phyloP scores from a whole-genome alignment of 1,284 basidiomycete genomes.

The Irpex lacteus region DNA sequence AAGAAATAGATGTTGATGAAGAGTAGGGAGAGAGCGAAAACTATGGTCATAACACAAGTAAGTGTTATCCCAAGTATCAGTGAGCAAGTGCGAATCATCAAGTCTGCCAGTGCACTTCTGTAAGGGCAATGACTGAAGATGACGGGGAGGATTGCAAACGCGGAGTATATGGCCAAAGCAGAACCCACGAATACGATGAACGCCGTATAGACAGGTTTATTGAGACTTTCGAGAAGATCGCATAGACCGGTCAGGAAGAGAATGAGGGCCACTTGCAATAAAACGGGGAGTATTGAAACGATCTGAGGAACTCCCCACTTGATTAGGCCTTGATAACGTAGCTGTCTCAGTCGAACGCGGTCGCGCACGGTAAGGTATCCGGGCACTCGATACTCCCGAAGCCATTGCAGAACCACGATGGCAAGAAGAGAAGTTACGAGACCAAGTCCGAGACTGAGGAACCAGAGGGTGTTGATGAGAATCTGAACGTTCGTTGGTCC shows the following conservation, averaged over 20 bases:
- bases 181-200: background rate
- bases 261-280: conserved; percentile 9
- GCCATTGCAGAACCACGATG: conserved; percentile 14
- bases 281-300: conserved; percentile 6
- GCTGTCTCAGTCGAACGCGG: conserved; percentile 2
- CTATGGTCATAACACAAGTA: too few species aligned
- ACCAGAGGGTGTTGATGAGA: conserved; percentile 9
- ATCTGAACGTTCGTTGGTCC: background rate
- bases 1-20: too few species aligned
- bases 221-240: background rate
- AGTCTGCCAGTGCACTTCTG: conserved; percentile 1
- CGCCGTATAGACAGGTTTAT: background rate
- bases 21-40: too few species aligned
- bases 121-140: conserved; percentile 11
- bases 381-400: conserved; percentile 6
- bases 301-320: conserved; percentile 7
- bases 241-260: conserved; percentile 10
- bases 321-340: background rate
- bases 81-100: too few species aligned
- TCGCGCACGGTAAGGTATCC: conserved; percentile 1
- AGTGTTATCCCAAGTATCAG: too few species aligned
- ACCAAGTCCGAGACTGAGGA: conserved; percentile 8
- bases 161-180: background rate
- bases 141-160: conserved; percentile 10
- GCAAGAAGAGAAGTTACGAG: conserved; percentile 7